Base-by-base conservation (phyloP, 768 basidiomycete species). In the Coprinopsis sp. region DNA sequence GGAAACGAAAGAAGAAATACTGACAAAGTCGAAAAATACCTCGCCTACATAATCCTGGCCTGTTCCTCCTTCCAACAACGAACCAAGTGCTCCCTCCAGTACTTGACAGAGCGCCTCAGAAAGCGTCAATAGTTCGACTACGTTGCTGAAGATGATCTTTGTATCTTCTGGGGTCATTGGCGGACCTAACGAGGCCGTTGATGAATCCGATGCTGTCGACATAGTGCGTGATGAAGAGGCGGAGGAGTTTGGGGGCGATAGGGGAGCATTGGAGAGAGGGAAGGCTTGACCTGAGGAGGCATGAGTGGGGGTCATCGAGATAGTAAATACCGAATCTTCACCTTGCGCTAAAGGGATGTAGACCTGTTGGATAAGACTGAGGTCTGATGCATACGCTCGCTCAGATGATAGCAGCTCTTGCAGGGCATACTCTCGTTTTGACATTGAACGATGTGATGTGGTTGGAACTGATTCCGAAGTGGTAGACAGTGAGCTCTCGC, bases 261-360 rank as follows among this genome's bases (percentile, higher is more conserved):
- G 57, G 1, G 76, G 65, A n/a, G 74, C 63, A 28, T 58, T 60
- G n/a, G 62, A 58, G 21, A 65, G 56, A 13, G 63, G 57, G 13
- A 65, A 59, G 18, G 60, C 55, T 33, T 69, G 65, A 46, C 71
- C 66, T 71, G 50, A 59, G 53, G 60, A 18, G 11, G 21, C n/a
- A 47, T 27, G 14, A 23, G 42, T 37, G 31, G 28, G 33, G 37
- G 29, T 37, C 39, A 49, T 22, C 22, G 14, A 24, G 31, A 61
- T 55, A 14, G 57, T 37, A 42, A 10, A 8, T 33, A 44, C 45
- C 42, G 5, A 22, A 31, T 31, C 72, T 76, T 51, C 66, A 79
- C 89, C 88, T 56, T 84, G 69, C 37, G 88, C 89, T 43, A 89
- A 64, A 5, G 87, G 87, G 31, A 91, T 81, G 54, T 91, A 83